Evolutionary conservation across 2,329 filamentous ascomycete genomes (phyloP), one percentile per base, ranked within the genome.

Genomic region (Dryadomyces quercivorus): DNA sequence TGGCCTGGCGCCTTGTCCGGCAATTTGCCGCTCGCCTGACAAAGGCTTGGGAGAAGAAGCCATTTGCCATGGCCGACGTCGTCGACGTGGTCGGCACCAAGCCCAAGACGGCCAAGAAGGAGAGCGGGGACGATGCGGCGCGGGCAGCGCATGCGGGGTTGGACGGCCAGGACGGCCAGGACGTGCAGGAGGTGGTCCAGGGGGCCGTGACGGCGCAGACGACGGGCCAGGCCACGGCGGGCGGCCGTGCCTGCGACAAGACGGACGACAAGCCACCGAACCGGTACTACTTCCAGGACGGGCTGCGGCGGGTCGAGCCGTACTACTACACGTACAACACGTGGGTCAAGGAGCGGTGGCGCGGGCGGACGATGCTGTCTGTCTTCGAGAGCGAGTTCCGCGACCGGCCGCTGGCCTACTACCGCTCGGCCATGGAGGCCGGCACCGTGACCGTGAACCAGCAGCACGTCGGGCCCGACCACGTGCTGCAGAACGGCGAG

Each of bases 281-380:
- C 55, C 90, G 89, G 0, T 97, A 96, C 70, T 86, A 85, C 63
- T 75, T 95, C 58, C 85, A 95, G 62, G 84, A 85, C 61, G 90
- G 88, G 9, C 72, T 98, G 58, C 84, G 91, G 51, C 84, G 89
- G 59, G 85, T 96, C 36, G 77, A 77, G 46, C 92, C 92, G 3
- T 97, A 98, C 66, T 82, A 93, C 66, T 96, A 78, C 68, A 96
- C 91, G 2, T 96, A 96, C 75, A 94, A 95, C 66, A 96, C 92
- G 0, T 89, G 82, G 71, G 93, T 88, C 74, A 98, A 97, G 70
- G 80, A 95, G 71, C 78, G 93, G 68, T 98, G 93, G 93, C 80
- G 92, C 54, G 88, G 85, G 36, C 78, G 88, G 42, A 77, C 80
- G 57, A 73, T 98, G 49, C 75, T 95, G 52, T 89, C 96, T 50